Conservation (phyloP, 805 yeast genomes). For the Ogataea trehalophila region DNA sequence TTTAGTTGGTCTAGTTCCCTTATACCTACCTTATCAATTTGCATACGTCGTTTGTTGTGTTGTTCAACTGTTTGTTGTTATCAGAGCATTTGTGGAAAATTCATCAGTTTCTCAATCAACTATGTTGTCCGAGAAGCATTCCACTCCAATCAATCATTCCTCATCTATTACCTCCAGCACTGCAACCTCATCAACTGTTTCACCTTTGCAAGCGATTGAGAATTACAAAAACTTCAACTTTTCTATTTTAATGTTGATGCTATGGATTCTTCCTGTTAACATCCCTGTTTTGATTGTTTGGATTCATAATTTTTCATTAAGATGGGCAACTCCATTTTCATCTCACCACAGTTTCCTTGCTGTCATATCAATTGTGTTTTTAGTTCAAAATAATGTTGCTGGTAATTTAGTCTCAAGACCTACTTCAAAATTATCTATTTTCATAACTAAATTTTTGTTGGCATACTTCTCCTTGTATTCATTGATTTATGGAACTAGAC, state of each 20-base stretch:
- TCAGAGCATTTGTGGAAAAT: constrained; percentile 28
- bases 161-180: background rate
- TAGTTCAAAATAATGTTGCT: constrained; percentile 51
- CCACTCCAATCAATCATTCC: background rate
- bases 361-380: constrained; percentile 62
- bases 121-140: background rate
- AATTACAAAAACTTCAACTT: constrained; percentile 53
- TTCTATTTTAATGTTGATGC: constrained; percentile 60
- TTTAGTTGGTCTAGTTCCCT: constrained; percentile 42
- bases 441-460: constrained; percentile 35
- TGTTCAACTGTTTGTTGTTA: constrained; percentile 52
- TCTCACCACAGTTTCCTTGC: constrained; percentile 84
- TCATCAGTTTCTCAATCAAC: background rate
- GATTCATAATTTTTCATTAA: constrained; percentile 69
- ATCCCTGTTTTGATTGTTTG: constrained; percentile 77
- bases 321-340: constrained; percentile 80
- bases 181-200: background rate
- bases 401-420: constrained; percentile 43
- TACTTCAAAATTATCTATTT: constrained; percentile 20
- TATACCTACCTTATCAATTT: constrained; percentile 78
- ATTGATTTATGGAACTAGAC: constrained; percentile 70
- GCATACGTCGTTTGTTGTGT: constrained; percentile 58
- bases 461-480: constrained; percentile 56
- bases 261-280: constrained; percentile 77
- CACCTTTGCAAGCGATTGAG: constrained; percentile 8